Conservation (phyloP, 148 eudicot species). For the Spergularia marina region DNA sequence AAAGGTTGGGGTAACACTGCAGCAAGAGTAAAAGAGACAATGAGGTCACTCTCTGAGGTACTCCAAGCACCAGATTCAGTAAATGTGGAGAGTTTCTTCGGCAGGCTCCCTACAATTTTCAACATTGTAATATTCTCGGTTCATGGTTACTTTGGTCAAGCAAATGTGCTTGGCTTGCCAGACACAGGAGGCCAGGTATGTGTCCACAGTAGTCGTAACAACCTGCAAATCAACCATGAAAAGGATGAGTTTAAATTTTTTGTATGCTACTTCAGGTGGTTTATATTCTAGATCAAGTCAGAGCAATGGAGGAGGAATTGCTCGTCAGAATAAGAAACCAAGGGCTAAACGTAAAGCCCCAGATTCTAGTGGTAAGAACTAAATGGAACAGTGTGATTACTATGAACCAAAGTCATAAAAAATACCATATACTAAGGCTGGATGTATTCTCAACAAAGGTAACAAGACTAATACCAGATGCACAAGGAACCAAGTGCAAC, state of each 20-base stretch:
- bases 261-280: conserved; percentile 58
- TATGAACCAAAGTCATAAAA: not conserved
- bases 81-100: conserved; percentile 58
- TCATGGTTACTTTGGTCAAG: conserved; percentile 94
- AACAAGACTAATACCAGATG: conserved; percentile 88
- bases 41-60: conserved; percentile 73
- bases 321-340: conserved; percentile 73
- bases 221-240: conserved; percentile 6
- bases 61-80: conserved; percentile 87
- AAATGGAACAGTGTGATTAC: not conserved
- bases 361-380: conserved; percentile 76
- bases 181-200: conserved; percentile 98
- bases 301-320: conserved; percentile 84
- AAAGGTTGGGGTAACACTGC: conserved; percentile 94
- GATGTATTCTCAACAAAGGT: conserved; percentile 41
- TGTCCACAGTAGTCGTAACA: not conserved
- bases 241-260: not conserved
- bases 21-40: conserved; percentile 69
- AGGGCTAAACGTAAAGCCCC: conserved; percentile 81
- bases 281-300: conserved; percentile 92
- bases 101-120: conserved; percentile 68
- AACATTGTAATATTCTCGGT: conserved; percentile 82
- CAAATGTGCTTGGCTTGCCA: conserved; percentile 90
- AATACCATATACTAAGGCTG: not conserved
- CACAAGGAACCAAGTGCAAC: conserved; percentile 83